These are phyloP conservation scores for Debaryomyces prosopidis DNA, from an alignment of 805 yeast genomes.

Conservation along the genomic window DNA sequence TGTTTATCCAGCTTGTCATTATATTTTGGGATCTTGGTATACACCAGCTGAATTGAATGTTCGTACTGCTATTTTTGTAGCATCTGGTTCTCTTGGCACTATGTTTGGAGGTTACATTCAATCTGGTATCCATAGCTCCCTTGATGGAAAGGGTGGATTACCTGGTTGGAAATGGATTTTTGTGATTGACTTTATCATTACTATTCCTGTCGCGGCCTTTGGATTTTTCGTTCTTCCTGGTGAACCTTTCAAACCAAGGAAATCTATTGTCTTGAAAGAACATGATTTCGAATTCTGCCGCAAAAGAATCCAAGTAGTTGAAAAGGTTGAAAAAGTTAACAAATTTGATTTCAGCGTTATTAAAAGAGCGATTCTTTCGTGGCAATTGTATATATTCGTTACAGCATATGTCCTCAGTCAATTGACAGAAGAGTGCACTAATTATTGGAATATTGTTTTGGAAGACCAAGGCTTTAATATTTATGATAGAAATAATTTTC, in stretches of 20 bases:
- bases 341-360: constrained; percentile 1
- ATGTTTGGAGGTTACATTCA: constrained; percentile 6
- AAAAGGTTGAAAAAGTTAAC: constrained; percentile 1
- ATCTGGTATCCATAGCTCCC: neutral
- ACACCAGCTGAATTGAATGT: neutral
- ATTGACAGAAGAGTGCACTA: constrained; percentile 46
- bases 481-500: constrained; percentile 5
- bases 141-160: constrained; percentile 5
- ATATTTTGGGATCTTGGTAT: constrained; percentile 8
- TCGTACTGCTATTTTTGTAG: constrained; percentile 4
- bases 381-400: constrained; percentile 60
- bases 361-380: constrained; percentile 37
- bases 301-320: neutral
- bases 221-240: constrained; percentile 53
- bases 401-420: constrained; percentile 54
- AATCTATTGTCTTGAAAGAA: constrained; percentile 35
- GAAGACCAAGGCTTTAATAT: constrained; percentile 3
- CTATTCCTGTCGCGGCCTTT: constrained; percentile 20
- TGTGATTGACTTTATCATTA: constrained; percentile 2
- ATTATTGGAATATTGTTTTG: constrained; percentile 32
- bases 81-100: constrained; percentile 4
- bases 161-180: constrained; percentile 10
- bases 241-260: constrained; percentile 48
- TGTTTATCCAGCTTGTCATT: constrained; percentile 5
- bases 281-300: constrained; percentile 42